phyloP scores from a whole-genome alignment of 2,329 filamentous ascomycete genomes.

The Colletotrichum sp. region DNA sequence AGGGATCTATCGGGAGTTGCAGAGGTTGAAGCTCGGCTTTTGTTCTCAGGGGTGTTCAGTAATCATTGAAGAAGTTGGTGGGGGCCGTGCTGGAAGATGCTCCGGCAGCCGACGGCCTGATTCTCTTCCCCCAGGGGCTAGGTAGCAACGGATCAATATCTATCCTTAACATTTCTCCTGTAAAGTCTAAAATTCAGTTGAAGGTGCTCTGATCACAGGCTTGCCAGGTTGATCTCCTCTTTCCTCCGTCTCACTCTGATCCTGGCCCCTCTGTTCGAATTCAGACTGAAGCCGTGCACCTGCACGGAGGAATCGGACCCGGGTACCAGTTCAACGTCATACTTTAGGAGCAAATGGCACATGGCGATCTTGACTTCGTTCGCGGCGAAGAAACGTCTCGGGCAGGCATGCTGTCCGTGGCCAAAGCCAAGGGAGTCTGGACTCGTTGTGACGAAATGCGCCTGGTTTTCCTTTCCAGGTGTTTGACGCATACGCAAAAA shows the following conservation, averaged over 20 bases:
- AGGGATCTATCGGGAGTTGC: neutral
- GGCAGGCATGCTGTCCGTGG: constrained; percentile 32
- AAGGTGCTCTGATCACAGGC: neutral
- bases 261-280: neutral
- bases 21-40: neutral
- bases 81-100: neutral
- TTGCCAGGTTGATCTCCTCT: neutral
- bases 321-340: constrained; percentile 28
- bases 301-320: neutral
- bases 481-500: neutral
- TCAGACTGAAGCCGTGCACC: neutral
- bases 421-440: constrained; percentile 40
- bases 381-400: constrained; percentile 40
- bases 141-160: neutral
- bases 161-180: neutral
- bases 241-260: neutral
- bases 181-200: neutral
- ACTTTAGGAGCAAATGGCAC: constrained; percentile 41
- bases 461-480: neutral
- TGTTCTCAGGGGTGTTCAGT: neutral
- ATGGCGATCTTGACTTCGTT: constrained; percentile 50
- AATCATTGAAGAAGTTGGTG: neutral
- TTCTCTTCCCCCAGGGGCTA: neutral
- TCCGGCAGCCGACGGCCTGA: neutral
- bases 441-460: constrained; percentile 45